Percentiles rank a stretch among this genome's conserved stretches.
Conservation (phyloP, 345 rosid species). For the Firmiana major region DNA sequence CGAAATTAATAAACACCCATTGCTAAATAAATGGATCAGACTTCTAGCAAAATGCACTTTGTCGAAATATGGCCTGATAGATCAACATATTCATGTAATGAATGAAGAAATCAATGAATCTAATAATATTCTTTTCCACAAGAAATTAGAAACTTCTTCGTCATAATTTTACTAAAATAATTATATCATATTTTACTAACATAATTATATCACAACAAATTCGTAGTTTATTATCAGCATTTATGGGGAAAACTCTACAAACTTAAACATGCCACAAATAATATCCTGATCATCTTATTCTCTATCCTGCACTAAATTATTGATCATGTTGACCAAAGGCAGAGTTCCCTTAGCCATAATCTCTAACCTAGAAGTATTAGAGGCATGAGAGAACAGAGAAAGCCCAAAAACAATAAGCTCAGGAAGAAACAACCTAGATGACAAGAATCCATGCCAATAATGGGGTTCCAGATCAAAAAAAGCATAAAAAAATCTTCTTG, state of each 20-base stretch:
- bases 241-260: neutral
- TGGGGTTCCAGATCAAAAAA: constrained; percentile 68
- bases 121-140: neutral
- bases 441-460: constrained; percentile 50
- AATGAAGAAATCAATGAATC: neutral
- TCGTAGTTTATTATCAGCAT: neutral
- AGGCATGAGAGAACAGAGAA: constrained; percentile 74
- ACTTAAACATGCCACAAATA: neutral
- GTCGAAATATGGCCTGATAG: neutral
- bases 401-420: constrained; percentile 79
- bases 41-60: neutral
- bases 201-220: neutral
- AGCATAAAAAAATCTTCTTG: constrained; percentile 88
- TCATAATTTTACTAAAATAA: too few relatives aligned
- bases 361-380: constrained; percentile 87
- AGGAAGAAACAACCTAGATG: constrained; percentile 84
- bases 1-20: neutral
- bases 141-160: neutral
- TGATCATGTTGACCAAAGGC: constrained; percentile 84
- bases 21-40: neutral
- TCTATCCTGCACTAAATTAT: constrained; percentile 62
- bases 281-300: constrained; percentile 31
- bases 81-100: neutral
- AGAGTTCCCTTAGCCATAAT: constrained; percentile 92
- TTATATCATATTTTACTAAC: neutral